Evolutionary conservation across 1,284 basidiomycete species (phyloP).

Genomic region (Leccinum pachyderme): DNA sequence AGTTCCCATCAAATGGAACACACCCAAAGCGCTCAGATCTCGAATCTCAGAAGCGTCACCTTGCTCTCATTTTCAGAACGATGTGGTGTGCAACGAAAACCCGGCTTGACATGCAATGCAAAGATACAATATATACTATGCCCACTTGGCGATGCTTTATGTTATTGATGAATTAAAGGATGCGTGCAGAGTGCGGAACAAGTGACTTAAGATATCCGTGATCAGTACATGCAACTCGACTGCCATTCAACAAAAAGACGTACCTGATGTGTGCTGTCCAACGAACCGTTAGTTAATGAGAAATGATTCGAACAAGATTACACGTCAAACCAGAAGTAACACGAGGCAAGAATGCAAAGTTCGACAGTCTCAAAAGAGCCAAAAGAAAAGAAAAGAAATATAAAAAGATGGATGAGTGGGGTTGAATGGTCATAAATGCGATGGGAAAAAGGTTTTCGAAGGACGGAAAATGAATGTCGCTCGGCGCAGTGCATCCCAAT

Average conservation of each 20-base stretch:
- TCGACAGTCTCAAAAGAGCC: neutral
- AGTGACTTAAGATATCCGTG: neutral
- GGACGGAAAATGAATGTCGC: neutral
- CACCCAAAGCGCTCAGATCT: neutral
- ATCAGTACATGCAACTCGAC: neutral
- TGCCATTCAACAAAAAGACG: neutral
- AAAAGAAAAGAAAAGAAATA: neutral
- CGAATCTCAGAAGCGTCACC: neutral
- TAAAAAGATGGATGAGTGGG: neutral
- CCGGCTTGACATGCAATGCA: constrained; percentile 5
- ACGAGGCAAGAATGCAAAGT: neutral
- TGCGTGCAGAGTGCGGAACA: neutral
- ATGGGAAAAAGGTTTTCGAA: neutral
- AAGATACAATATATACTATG: constrained; percentile 13
- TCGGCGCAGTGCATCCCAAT: neutral
- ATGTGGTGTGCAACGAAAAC: neutral
- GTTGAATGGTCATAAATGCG: constrained; percentile 3
- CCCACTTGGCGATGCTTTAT: constrained; percentile 11
- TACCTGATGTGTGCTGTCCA: constrained; percentile 8
- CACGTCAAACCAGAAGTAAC: neutral
- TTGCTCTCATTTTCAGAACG: neutral
- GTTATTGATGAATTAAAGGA: constrained; percentile 1
- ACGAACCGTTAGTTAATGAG: constrained; percentile 6
- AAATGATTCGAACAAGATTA: constrained; percentile 2
- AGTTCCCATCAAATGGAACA: neutral